A percentile compares a stretch with the other conserved stretches of the same genome.
These are phyloP conservation scores for Trichothecium sympodiale DNA, from an alignment of 2,329 filamentous ascomycete genomes.

Conservation along the genomic window DNA sequence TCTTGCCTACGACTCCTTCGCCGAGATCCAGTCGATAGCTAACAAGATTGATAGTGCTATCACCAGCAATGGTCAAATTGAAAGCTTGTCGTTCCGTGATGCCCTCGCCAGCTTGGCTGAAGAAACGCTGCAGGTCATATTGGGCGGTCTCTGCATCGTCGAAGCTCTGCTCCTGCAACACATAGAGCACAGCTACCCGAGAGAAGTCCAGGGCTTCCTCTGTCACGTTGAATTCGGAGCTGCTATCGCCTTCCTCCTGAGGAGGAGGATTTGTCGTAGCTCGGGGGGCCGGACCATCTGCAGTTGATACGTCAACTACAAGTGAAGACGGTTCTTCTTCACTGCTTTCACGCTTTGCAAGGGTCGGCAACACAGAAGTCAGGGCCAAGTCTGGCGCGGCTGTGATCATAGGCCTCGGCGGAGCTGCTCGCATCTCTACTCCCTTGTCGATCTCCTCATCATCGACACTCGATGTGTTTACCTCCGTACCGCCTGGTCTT, in stretches of 20 bases:
- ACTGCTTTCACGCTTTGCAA: no score
- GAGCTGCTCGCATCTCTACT: no score
- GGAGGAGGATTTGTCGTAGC: slow-evolving; percentile 1
- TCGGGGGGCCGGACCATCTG: slow-evolving; percentile 1
- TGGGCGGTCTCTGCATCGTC: slow-evolving; percentile 43
- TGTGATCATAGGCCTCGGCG: not conserved
- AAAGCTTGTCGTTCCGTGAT: slow-evolving; percentile 26
- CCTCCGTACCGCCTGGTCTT: slow-evolving; percentile 18
- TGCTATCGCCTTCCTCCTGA: not conserved
- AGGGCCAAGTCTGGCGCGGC: not conserved
- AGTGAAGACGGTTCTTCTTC: no score
- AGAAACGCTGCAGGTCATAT: slow-evolving; percentile 41
- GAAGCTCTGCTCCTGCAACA: slow-evolving; percentile 45
- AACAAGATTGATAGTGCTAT: slow-evolving; percentile 39
- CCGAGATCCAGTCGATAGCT: slow-evolving; percentile 30
- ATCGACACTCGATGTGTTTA: not conserved
- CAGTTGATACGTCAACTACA: no score
- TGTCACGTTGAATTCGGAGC: slow-evolving; percentile 32
- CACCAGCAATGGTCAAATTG: slow-evolving; percentile 29
- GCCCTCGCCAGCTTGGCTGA: slow-evolving; percentile 28
- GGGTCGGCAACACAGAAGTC: no score
- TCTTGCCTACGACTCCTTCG: slow-evolving; percentile 16
- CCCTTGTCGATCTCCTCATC: not conserved
- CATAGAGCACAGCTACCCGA: slow-evolving; percentile 48
- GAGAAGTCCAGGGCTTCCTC: slow-evolving; percentile 53